A percentile compares a stretch with the other conserved stretches of the same genome.
Conservation (phyloP, 2,329 filamentous ascomycete genomes). For the Colletotrichum abscissum region DNA sequence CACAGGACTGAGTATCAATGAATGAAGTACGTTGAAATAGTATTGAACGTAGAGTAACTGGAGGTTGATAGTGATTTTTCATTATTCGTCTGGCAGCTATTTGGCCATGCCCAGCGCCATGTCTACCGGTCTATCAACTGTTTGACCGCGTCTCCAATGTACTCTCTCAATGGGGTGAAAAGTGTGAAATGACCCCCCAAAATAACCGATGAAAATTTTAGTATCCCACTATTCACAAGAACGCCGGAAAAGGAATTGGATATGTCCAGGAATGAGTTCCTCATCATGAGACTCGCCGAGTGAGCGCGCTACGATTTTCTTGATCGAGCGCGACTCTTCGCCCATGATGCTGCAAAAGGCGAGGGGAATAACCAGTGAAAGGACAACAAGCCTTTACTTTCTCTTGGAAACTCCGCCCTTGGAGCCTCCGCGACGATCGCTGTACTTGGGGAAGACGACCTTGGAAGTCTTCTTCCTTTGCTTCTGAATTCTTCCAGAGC, state of each 20-base stretch:
- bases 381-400: slow-evolving; percentile 46
- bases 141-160: slow-evolving; percentile 12
- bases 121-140: slow-evolving; percentile 1
- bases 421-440: slow-evolving; percentile 55
- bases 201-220: slow-evolving; percentile 3
- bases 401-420: slow-evolving; percentile 43
- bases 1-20: not conserved
- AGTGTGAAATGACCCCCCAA: not conserved
- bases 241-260: slow-evolving; percentile 14
- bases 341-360: not conserved
- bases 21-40: not conserved
- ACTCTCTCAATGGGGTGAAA: not conserved
- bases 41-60: not conserved
- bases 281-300: not conserved
- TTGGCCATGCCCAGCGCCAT: not conserved
- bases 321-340: not conserved
- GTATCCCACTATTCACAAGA: slow-evolving; percentile 11
- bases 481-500: slow-evolving; percentile 64
- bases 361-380: not conserved
- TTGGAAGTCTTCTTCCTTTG: slow-evolving; percentile 64
- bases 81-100: not conserved
- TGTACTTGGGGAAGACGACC: slow-evolving; percentile 71
- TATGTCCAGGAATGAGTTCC: not conserved
- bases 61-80: not conserved
- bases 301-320: not conserved